phyloP scores from a whole-genome alignment of 441 rosid genomes.

The Populus hybrid region DNA sequence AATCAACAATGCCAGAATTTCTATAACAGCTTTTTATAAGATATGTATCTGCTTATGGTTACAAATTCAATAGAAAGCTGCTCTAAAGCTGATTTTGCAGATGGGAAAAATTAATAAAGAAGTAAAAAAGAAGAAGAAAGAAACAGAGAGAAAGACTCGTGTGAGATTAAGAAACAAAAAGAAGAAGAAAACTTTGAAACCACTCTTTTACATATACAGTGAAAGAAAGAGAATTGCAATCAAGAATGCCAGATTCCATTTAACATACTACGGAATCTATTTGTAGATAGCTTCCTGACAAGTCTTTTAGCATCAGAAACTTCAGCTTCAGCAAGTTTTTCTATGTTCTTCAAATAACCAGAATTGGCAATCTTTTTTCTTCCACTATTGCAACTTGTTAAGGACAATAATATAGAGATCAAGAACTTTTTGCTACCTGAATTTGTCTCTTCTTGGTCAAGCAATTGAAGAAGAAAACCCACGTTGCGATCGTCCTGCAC shows the following conservation, averaged over 20 bases:
- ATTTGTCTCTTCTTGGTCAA: constrained; percentile 61
- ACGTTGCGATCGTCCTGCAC: constrained; percentile 65
- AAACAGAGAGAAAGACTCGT: constrained; percentile 11
- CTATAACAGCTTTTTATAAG: constrained; percentile 29
- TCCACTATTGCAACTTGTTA: constrained; percentile 67
- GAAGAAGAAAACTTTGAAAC: constrained; percentile 19
- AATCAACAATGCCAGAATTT: constrained; percentile 20
- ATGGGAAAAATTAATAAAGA: background rate
- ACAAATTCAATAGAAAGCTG: constrained; percentile 33
- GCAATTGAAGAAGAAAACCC: constrained; percentile 54
- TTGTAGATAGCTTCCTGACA: constrained; percentile 70
- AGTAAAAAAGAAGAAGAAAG: background rate
- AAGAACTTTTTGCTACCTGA: constrained; percentile 55
- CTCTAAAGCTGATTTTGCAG: constrained; percentile 21
- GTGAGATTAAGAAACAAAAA: constrained; percentile 1
- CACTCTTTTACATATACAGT: constrained; percentile 40
- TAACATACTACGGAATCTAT: constrained; percentile 63
- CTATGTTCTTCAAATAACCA: constrained; percentile 75
- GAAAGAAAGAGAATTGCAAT: constrained; percentile 14
- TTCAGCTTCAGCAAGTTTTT: constrained; percentile 85
- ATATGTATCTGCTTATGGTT: constrained; percentile 18
- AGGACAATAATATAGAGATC: constrained; percentile 66
- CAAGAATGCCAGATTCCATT: constrained; percentile 78
- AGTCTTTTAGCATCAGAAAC: constrained; percentile 81
- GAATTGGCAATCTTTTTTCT: constrained; percentile 78